Base-by-base conservation (phyloP, 192 early-diverging fungal genomes). In the Globomyces pollinis-pini region DNA sequence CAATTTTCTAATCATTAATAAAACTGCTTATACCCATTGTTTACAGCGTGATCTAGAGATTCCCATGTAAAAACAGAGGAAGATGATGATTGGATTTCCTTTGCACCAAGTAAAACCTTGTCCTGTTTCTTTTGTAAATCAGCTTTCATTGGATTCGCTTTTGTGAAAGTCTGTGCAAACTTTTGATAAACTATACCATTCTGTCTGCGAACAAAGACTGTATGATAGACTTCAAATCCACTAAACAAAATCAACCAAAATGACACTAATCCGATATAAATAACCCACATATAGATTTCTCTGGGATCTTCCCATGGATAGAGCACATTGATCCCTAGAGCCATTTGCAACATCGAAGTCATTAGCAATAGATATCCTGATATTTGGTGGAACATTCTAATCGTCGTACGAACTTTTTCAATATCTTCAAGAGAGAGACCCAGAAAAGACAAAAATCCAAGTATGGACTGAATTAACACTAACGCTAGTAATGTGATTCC, bases 221-320 rank as follows among this genome's bases (percentile, higher is more conserved):
- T 38, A 54, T 32, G 33, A 31, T 54, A 54, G 15, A 54, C 28
- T 23, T 57, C 55, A n/a, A 38, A n/a, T 24, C 35, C 41, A 16
- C 53, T 16, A 42, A 68, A 69, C 38, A 66, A 69, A 12, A 57
- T 38, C 38, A 69, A 50, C 74, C 74, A 76, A 30, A 65, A 45
- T 8, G 15, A 30, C 0, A 34, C 7, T 4, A 33, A 28, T 15
- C 12, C 23, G n/a, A 68, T 63, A 41, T 68, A 75, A 26, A 60
- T 50, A 49, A 69, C 58, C 73, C 73, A 75, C 9, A 56, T 39
- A n/a, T n/a, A 41, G 0, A 36, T 26, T 34, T 67, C 29, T 28
- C 21, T 39, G 5, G 63, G 59, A n/a, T 75, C 69, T 9, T 38
- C 41, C 23, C 38, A 39, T 6, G 73, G 73, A 47, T 66, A 75